phyloP scores from a whole-genome alignment of 2,329 filamentous ascomycete genomes.

The Dactylonectria macrodidyma region DNA sequence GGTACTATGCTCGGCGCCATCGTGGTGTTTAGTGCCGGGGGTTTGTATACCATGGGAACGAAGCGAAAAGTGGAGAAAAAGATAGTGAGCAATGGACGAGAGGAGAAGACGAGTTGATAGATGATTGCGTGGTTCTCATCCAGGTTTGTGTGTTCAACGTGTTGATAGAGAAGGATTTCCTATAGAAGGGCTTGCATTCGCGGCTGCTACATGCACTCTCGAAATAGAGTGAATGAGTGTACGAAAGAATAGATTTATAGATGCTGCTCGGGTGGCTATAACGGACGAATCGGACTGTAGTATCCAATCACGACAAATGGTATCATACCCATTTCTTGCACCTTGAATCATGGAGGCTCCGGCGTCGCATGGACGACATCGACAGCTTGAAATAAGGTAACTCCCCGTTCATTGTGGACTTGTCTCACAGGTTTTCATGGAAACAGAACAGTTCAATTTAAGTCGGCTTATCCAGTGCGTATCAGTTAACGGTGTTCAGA shows the following conservation, averaged over 20 bases:
- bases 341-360: not conserved
- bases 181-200: not conserved
- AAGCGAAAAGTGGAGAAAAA: slow-evolving; percentile 40
- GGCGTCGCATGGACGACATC: not conserved
- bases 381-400: not conserved
- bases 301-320: not conserved
- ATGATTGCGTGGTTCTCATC: not conserved
- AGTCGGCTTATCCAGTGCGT: too few relatives aligned
- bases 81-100: slow-evolving; percentile 25
- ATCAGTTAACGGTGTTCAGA: too few relatives aligned
- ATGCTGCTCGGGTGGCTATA: not conserved
- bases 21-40: slow-evolving; percentile 93
- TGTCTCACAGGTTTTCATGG: too few relatives aligned
- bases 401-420: not conserved
- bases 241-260: slow-evolving; percentile 1
- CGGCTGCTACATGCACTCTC: not conserved
- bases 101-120: slow-evolving; percentile 40
- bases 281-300: not conserved
- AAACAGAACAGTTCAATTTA: not conserved
- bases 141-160: slow-evolving; percentile 13
- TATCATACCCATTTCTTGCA: not conserved
- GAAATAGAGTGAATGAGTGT: slow-evolving; percentile 6
- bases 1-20: slow-evolving; percentile 86
- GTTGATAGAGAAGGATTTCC: slow-evolving; percentile 29
- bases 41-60: slow-evolving; percentile 86